These are phyloP conservation scores for Xylariaceae sp. DNA, from an alignment of 2,329 filamentous ascomycete species.

Conservation along the genomic window DNA sequence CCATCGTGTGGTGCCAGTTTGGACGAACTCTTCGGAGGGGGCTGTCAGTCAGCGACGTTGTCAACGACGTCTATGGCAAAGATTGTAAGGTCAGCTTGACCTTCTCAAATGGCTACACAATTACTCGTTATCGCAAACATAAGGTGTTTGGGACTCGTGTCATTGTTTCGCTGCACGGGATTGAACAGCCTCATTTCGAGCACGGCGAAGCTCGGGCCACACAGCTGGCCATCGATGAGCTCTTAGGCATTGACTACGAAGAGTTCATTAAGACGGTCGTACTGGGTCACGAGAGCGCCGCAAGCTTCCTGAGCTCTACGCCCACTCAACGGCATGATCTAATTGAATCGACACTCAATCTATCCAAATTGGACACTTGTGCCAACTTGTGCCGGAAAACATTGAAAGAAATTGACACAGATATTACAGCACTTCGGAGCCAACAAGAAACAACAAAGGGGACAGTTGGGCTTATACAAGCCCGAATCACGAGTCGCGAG, in stretches of 20 bases:
- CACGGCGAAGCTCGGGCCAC: constrained; percentile 21
- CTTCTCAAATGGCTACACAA: constrained; percentile 32
- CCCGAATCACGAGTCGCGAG: constrained; percentile 5
- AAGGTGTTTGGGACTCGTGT: constrained; percentile 25
- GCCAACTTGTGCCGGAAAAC: constrained; percentile 19
- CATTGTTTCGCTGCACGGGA: constrained; percentile 28
- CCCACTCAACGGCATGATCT: constrained; percentile 28
- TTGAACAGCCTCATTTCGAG: constrained; percentile 28
- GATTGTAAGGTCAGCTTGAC: constrained; percentile 30
- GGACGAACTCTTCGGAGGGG: constrained; percentile 31
- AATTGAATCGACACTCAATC: constrained; percentile 29
- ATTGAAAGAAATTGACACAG: constrained; percentile 23
- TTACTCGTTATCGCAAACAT: constrained; percentile 31
- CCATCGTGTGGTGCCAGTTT: constrained; percentile 36
- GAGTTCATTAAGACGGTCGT: constrained; percentile 32
- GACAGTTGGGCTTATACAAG: constrained; percentile 7
- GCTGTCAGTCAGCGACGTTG: constrained; percentile 28
- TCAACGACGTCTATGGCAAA: constrained; percentile 31
- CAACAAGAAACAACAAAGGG: constrained; percentile 12
- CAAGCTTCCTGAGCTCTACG: constrained; percentile 32
- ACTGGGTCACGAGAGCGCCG: constrained; percentile 32
- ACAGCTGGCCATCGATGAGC: constrained; percentile 29
- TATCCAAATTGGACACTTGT: constrained; percentile 26
- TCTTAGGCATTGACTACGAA: constrained; percentile 32
- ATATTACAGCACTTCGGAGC: constrained; percentile 13